Conservation (phyloP, 352 stramenopile species). For the Globisporangium rhizosaccharum region DNA sequence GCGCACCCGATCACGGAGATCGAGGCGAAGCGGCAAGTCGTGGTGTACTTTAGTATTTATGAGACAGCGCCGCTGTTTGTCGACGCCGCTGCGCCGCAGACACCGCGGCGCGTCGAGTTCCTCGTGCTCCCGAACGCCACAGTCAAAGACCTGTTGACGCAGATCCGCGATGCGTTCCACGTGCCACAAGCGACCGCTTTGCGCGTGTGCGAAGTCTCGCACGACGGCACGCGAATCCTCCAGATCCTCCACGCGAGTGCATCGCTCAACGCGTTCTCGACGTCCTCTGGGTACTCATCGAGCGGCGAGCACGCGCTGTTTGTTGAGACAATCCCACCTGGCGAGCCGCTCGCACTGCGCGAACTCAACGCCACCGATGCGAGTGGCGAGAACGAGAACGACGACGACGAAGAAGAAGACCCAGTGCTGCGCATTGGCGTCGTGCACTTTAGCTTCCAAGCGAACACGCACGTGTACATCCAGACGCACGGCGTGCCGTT, state of each 20-base stretch:
- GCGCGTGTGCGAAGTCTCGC: constrained; percentile 56
- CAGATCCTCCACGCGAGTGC: constrained; percentile 33
- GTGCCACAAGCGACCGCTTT: constrained; percentile 31
- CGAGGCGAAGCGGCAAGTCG: constrained; percentile 78
- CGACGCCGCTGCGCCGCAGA: constrained; percentile 23
- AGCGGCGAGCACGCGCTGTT: constrained; percentile 43
- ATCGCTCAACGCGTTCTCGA: constrained; percentile 37
- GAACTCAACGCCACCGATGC: not conserved
- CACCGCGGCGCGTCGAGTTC: constrained; percentile 46
- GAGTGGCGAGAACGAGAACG: not conserved
- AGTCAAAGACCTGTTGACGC: constrained; percentile 40
- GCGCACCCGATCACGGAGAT: constrained; percentile 77
- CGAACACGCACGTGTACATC: constrained; percentile 55
- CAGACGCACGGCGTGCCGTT: constrained; percentile 66
- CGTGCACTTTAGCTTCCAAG: constrained; percentile 73
- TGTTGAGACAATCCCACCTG: constrained; percentile 42
- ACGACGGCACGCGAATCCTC: constrained; percentile 50
- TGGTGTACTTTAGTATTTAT: constrained; percentile 75
- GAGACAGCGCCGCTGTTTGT: constrained; percentile 30
- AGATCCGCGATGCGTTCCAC: constrained; percentile 41
- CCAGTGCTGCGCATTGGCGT: constrained; percentile 53
- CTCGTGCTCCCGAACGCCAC: constrained; percentile 51
- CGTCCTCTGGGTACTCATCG: constrained; percentile 17
- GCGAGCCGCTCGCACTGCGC: constrained; percentile 14
- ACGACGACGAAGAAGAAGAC: constrained; percentile 14